These are phyloP conservation scores for Backusella tuberculispora DNA, from an alignment of 192 early-diverging fungal genomes.

Conservation along the genomic window DNA sequence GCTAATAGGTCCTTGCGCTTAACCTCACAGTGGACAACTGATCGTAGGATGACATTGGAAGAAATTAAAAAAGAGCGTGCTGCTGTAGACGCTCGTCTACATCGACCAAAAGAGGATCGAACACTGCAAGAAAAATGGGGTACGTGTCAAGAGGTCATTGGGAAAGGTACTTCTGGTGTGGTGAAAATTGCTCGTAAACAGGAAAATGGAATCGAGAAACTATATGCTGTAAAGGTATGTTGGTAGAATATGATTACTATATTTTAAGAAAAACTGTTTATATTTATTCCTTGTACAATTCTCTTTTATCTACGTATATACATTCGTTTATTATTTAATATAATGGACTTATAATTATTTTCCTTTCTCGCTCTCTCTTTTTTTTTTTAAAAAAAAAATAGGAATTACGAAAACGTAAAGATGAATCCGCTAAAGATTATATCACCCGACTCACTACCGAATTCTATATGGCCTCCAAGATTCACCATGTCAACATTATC, in stretches of 20 bases:
- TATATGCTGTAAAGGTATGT: constrained; percentile 53
- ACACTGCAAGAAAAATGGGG: constrained; percentile 46
- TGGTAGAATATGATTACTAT: not conserved
- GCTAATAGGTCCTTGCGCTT: constrained; percentile 9
- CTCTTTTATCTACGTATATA: too few species aligned
- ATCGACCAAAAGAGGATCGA: constrained; percentile 23
- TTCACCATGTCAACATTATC: constrained; percentile 80
- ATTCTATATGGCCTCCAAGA: constrained; percentile 81
- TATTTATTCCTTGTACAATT: too few species aligned
- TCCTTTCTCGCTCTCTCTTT: not conserved
- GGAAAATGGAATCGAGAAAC: constrained; percentile 29
- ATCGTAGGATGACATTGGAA: constrained; percentile 24
- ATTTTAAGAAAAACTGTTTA: not conserved
- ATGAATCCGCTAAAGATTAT: constrained; percentile 54
- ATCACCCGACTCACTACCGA: constrained; percentile 65
- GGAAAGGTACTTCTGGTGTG: constrained; percentile 50
- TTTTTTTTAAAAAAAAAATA: constrained; percentile 34
- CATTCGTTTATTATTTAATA: not conserved
- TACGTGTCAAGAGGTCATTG: constrained; percentile 46
- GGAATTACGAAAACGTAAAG: constrained; percentile 82
- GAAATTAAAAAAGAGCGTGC: constrained; percentile 25
- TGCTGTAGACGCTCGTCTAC: constrained; percentile 19
- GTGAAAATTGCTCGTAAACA: constrained; percentile 46
- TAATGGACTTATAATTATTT: not conserved
- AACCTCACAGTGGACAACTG: constrained; percentile 10